Conservation (phyloP, 1,284 basidiomycete genomes). For the Stereum hirsutum region DNA sequence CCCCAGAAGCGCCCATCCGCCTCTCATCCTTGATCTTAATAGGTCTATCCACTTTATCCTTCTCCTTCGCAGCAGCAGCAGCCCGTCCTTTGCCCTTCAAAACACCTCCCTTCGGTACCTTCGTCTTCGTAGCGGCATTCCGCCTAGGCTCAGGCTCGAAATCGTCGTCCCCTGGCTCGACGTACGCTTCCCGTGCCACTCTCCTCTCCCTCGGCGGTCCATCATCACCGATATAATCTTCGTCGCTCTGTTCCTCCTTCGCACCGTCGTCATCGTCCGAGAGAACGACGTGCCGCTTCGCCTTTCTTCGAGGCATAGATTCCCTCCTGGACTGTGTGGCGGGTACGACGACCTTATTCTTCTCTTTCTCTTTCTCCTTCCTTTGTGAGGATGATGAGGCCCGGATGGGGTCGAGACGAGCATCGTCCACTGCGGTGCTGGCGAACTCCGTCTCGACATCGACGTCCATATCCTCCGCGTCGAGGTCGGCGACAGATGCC, state of each 20-base stretch:
- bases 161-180: slow-evolving; percentile 22
- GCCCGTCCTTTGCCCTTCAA: slow-evolving; percentile 15
- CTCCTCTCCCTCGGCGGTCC: neutral
- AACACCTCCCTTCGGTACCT: slow-evolving; percentile 15
- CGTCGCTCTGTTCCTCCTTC: slow-evolving; percentile 8
- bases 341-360: neutral
- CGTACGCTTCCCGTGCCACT: no score
- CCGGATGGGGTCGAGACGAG: neutral
- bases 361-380: slow-evolving; percentile 1
- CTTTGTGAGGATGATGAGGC: slow-evolving; percentile 10
- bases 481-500: slow-evolving; percentile 7
- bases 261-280: slow-evolving; percentile 15
- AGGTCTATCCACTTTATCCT: slow-evolving; percentile 17
- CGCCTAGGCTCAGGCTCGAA: slow-evolving; percentile 20
- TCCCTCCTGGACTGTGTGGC: neutral
- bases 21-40: slow-evolving; percentile 31
- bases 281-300: slow-evolving; percentile 8
- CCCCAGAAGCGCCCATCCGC: slow-evolving; percentile 13
- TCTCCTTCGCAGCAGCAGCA: no score
- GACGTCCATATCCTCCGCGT: slow-evolving; percentile 15
- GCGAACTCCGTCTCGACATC: slow-evolving; percentile 16
- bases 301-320: no score
- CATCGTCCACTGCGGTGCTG: slow-evolving; percentile 7
- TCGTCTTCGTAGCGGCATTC: slow-evolving; percentile 13
- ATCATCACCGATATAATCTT: slow-evolving; percentile 8